Conservation (phyloP, 306 rosid species). For the Cucumis hystrix region DNA sequence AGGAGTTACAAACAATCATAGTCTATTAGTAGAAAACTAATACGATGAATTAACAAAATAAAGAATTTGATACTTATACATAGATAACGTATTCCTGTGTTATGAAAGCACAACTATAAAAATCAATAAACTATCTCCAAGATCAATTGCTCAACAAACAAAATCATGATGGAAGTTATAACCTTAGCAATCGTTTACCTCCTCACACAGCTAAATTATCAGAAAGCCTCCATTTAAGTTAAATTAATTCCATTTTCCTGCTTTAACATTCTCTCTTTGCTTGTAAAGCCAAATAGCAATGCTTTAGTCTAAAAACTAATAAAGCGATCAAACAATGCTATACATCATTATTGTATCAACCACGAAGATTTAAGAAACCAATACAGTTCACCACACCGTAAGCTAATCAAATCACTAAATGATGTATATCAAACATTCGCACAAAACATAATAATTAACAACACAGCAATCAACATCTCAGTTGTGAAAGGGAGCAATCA, state of each 20-base stretch:
- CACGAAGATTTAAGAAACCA: background rate
- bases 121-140: background rate
- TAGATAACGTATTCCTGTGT: background rate
- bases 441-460: background rate
- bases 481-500: background rate
- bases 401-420: background rate
- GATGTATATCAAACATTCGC: background rate
- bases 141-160: background rate
- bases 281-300: background rate
- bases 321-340: background rate
- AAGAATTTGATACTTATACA: background rate
- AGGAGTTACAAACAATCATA: background rate
- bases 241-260: background rate
- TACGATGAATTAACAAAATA: background rate
- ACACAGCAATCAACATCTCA: background rate
- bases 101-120: background rate
- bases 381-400: background rate
- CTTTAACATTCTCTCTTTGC: background rate
- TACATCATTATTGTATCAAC: no score
- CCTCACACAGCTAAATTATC: background rate
- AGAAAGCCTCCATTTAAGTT: background rate
- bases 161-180: background rate
- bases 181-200: background rate
- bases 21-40: background rate
- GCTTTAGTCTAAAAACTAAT: background rate